These are phyloP conservation scores for Lumnitzera littorea DNA, from an alignment of 345 rosid species.

Conservation along the genomic window DNA sequence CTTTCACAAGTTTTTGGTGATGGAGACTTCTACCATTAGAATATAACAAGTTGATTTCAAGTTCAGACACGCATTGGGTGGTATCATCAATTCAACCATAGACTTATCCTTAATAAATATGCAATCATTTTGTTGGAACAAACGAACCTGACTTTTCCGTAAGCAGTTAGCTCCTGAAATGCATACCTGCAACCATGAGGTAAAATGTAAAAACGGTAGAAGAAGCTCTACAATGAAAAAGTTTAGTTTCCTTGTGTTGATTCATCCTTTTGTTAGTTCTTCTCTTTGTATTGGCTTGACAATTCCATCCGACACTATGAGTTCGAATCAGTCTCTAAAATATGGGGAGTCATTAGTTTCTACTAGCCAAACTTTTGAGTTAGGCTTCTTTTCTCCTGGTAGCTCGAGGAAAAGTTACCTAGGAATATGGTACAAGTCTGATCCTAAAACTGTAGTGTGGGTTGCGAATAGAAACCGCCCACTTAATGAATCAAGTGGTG, in stretches of 20 bases:
- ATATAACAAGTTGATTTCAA: too few species aligned
- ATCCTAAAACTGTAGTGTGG: slow-evolving; percentile 18
- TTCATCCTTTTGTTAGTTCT: neutral
- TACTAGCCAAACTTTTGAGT: slow-evolving; percentile 10
- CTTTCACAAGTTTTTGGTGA: too few species aligned
- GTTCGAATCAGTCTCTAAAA: neutral
- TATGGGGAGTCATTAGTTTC: slow-evolving; percentile 13
- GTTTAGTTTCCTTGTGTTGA: neutral
- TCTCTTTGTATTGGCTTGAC: neutral
- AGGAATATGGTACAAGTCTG: slow-evolving; percentile 30
- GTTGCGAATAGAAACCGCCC: slow-evolving; percentile 35
- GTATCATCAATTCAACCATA: too few species aligned
- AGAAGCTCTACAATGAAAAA: too few species aligned
- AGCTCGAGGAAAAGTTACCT: slow-evolving; percentile 18
- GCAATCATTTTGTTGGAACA: too few species aligned
- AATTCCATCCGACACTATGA: slow-evolving; percentile 2
- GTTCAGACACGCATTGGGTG: too few species aligned
- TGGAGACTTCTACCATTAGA: too few species aligned
- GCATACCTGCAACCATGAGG: too few species aligned
- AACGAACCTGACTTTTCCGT: too few species aligned
- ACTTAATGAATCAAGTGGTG: slow-evolving; percentile 5
- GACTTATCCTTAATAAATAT: too few species aligned
- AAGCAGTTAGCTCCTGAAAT: too few species aligned
- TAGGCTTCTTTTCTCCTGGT: slow-evolving; percentile 17
- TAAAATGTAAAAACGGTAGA: too few species aligned